phyloP scores from a whole-genome alignment of 2,329 filamentous ascomycete genomes.

The Aureobasidium namibiae region DNA sequence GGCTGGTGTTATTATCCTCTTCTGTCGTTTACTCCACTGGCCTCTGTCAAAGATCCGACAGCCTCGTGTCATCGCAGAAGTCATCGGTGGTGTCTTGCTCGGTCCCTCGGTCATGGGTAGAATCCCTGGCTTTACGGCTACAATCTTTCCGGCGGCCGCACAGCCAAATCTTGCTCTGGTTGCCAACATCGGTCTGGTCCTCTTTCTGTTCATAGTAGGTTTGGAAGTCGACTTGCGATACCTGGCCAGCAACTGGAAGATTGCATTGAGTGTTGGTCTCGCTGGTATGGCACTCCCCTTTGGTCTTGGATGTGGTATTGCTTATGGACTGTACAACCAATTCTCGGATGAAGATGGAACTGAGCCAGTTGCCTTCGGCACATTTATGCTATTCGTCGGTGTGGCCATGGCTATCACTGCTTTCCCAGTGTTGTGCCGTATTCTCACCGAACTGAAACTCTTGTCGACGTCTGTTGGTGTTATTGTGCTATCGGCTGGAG shows the following conservation, averaged over 20 bases:
- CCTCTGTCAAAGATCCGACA: constrained; percentile 70
- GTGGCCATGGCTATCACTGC: constrained; percentile 88
- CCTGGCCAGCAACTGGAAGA: constrained; percentile 69
- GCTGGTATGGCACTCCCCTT: constrained; percentile 78
- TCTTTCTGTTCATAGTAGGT: constrained; percentile 83
- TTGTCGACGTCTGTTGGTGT: constrained; percentile 76
- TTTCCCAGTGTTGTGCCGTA: constrained; percentile 87
- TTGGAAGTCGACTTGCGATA: constrained; percentile 78
- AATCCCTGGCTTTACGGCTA: constrained; percentile 65
- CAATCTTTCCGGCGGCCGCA: constrained; percentile 69
- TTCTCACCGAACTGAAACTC: constrained; percentile 82
- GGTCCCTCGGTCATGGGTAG: constrained; percentile 83
- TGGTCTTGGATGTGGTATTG: constrained; percentile 69
- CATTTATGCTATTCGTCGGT: constrained; percentile 73
- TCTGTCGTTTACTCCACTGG: constrained; percentile 67
- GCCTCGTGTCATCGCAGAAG: constrained; percentile 75
- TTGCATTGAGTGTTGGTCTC: constrained; percentile 68
- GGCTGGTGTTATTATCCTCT: constrained; percentile 64
- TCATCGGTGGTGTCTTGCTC: constrained; percentile 75
- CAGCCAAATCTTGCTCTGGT: constrained; percentile 69
- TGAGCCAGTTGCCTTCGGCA: constrained; percentile 52
- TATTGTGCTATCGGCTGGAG: constrained; percentile 81
- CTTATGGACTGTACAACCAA: constrained; percentile 70
- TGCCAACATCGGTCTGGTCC: constrained; percentile 72
- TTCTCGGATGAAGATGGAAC: constrained; percentile 53